Conservation (phyloP, 805 yeast species). For the Cyberlindnera maclurae region DNA sequence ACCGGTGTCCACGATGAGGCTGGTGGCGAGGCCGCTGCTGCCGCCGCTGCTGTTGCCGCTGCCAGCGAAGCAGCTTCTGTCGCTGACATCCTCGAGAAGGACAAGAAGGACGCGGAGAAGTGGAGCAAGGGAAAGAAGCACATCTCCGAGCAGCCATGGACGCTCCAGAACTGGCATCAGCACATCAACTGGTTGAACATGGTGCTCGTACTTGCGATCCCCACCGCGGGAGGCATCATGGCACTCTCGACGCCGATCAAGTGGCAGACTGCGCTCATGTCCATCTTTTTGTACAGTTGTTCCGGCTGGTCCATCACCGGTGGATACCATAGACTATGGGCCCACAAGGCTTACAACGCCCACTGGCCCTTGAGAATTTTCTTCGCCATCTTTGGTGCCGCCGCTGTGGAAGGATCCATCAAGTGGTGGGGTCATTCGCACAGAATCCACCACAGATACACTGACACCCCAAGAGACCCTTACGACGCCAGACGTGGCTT, state of each 20-base stretch:
- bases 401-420: constrained; percentile 77
- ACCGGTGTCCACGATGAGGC: constrained; percentile 57
- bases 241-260: constrained; percentile 43
- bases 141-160: constrained; percentile 77
- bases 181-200: constrained; percentile 78
- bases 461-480: constrained; percentile 79
- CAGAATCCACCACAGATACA: constrained; percentile 80
- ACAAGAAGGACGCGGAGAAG: constrained; percentile 33
- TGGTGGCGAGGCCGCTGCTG: no score
- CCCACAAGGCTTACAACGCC: constrained; percentile 69
- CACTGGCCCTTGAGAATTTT: constrained; percentile 52
- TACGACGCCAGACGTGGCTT: constrained; percentile 80
- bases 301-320: constrained; percentile 77
- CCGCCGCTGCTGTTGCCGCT: no score
- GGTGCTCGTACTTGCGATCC: constrained; percentile 55
- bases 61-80: constrained; percentile 37
- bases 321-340: constrained; percentile 76
- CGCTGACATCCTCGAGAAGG: constrained; percentile 38
- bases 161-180: constrained; percentile 59
- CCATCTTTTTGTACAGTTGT: constrained; percentile 44
- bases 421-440: constrained; percentile 89
- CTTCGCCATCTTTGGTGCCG: constrained; percentile 74
- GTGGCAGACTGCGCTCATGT: constrained; percentile 16
- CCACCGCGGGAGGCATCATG: constrained; percentile 43
- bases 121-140: constrained; percentile 38